phyloP scores from a whole-genome alignment of 2,329 filamentous ascomycete genomes.

The Pseudomassariella vexata region DNA sequence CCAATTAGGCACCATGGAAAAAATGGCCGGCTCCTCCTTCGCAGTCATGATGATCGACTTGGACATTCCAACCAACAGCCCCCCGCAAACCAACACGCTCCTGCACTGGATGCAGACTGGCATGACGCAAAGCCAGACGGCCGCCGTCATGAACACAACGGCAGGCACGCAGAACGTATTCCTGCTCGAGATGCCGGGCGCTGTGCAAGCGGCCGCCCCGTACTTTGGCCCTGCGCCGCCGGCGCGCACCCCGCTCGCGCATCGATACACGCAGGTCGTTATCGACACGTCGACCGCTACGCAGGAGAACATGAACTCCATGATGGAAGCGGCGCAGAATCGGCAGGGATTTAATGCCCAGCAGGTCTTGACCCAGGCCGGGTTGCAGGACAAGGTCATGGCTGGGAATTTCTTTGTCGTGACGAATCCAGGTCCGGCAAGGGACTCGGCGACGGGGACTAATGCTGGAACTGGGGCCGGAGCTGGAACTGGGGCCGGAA shows the following conservation, averaged over 20 bases:
- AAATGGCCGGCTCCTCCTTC: constrained; percentile 33
- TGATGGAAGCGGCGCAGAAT: constrained; percentile 18
- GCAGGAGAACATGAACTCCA: constrained; percentile 13
- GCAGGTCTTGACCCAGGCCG: constrained; percentile 18
- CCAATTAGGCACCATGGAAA: constrained; percentile 27
- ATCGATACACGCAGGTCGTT: constrained; percentile 24
- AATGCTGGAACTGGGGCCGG: not conserved
- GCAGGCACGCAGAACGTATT: constrained; percentile 14
- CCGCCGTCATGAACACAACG: constrained; percentile 22
- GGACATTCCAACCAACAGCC: constrained; percentile 38
- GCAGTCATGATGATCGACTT: constrained; percentile 38
- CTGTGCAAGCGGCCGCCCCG: constrained; percentile 15
- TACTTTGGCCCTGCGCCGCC: constrained; percentile 22
- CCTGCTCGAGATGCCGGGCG: constrained; percentile 14
- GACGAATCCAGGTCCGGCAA: constrained; percentile 20
- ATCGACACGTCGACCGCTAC: constrained; percentile 22
- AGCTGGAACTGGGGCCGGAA: too few relatives aligned
- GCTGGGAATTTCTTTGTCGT: constrained; percentile 28
- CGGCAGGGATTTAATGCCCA: constrained; percentile 19
- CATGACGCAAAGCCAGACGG: constrained; percentile 21
- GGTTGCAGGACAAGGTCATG: constrained; percentile 23
- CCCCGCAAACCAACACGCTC: constrained; percentile 29
- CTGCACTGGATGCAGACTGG: constrained; percentile 38
- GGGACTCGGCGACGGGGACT: constrained; percentile 1
- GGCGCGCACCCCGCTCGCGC: constrained; percentile 20